A percentile compares a stretch with the other conserved stretches of the same genome.
Conservation (phyloP, 2,329 filamentous ascomycete genomes). For the Sporothrix globosa region DNA sequence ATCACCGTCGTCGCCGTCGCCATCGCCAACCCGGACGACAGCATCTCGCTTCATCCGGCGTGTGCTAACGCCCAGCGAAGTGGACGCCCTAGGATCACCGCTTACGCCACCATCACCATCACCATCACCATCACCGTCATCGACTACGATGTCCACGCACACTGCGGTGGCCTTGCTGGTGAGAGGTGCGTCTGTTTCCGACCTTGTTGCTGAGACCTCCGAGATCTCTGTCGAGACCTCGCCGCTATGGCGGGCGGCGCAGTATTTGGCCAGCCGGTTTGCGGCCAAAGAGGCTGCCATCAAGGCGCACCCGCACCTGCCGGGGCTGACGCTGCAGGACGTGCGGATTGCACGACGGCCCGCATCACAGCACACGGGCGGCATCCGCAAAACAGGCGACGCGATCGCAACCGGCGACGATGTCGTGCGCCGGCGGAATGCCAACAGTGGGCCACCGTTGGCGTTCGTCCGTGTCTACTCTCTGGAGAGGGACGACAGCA, state of each 20-base stretch:
- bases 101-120: not conserved
- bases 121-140: not conserved
- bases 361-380: slow-evolving; percentile 4
- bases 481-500: not conserved
- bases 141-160: not conserved
- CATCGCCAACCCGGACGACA: slow-evolving; percentile 42
- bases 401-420: not conserved
- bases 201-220: no score
- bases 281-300: slow-evolving; percentile 76
- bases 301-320: slow-evolving; percentile 67
- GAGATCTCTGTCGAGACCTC: not conserved
- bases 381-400: not conserved
- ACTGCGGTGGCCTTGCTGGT: slow-evolving; percentile 30
- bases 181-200: not conserved
- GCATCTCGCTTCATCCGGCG: slow-evolving; percentile 53
- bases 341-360: slow-evolving; percentile 50
- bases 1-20: not conserved
- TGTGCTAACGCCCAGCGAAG: slow-evolving; percentile 52
- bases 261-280: slow-evolving; percentile 55
- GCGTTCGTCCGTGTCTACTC: slow-evolving; percentile 45
- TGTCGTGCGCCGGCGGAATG: not conserved
- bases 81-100: not conserved
- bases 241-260: slow-evolving; percentile 46
- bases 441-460: slow-evolving; percentile 47
- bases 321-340: slow-evolving; percentile 62